Base-by-base conservation (phyloP, 2,329 filamentous ascomycete species). In the Colletotrichum theobromicola region DNA sequence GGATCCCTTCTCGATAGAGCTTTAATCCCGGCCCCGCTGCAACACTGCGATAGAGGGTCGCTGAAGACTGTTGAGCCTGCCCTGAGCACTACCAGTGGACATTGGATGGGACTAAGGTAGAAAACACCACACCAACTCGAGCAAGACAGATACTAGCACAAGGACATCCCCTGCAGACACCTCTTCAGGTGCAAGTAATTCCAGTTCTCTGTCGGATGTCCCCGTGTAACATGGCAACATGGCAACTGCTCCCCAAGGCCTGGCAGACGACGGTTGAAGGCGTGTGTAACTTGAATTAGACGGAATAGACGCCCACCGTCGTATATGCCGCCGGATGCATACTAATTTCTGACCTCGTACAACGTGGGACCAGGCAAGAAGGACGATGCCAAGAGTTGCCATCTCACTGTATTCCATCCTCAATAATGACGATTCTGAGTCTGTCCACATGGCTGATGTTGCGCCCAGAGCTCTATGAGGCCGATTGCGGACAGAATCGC, bases 1-100 rank as follows among this genome's bases (percentile, higher is more conserved):
- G 72, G 72, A 72, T 74, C 72, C 61, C 34, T 74, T 64, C 72
- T 74, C 55, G 62, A 74, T 67, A 53, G 42, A 74, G 72, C 57
- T 55, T 74, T 74, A 74, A 74, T 72, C 68, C 72, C 62, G 72
- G 72, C 46, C 32, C 62, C 67, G 62, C 62, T 42, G 37, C 68
- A 37, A 61, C 34, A 70, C 55, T 70, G 58, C 18, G 42, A 46
- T 50, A 50, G 42, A 50, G 42, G 42, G 26, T 46, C 60, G 60
- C 71, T 70, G 60, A 65, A 61, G 71, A 74, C n/a, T 50, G 42
- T 21, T 50, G 42, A 50, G 42, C n/a, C 21, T 50, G 42, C 42
- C 42, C 42, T 46, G n/a, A n/a, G n/a, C n/a, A n/a, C n/a, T n/a
- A 50, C 42, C 42, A 21, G 21, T 50, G 42, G 42, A 21, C 42